A percentile compares a stretch with the other conserved stretches of the same genome.
Conservation (phyloP, 805 yeast species). For the Candida mattraensis region DNA sequence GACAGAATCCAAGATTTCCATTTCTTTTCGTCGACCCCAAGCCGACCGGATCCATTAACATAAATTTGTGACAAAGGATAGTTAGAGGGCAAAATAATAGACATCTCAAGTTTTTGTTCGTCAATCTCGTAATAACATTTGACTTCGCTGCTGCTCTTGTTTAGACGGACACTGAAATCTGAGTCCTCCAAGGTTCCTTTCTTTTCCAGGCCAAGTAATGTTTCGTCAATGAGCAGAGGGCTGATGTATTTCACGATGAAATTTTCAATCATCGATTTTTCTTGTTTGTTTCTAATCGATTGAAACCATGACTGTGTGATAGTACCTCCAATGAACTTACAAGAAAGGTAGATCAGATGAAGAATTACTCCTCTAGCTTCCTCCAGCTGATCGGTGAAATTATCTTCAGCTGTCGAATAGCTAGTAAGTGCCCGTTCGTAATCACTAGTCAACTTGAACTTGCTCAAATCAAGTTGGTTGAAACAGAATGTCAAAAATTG, state of each 20-base stretch:
- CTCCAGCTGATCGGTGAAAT: conserved; percentile 21
- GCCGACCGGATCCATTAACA: conserved; percentile 74
- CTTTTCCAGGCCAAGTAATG: conserved; percentile 41
- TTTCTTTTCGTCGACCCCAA: conserved; percentile 88
- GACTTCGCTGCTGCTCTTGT: conserved; percentile 62
- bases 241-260: conserved; percentile 64
- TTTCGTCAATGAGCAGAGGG: conserved; percentile 58
- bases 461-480: conserved; percentile 46
- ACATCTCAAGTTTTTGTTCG: conserved; percentile 82
- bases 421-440: conserved; percentile 30
- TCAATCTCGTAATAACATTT: conserved; percentile 75
- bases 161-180: conserved; percentile 59
- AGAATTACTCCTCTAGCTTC: conserved; percentile 44
- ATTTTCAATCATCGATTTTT: conserved; percentile 58
- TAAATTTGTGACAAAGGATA: conserved; percentile 77
- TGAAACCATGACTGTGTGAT: conserved; percentile 67
- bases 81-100: conserved; percentile 66
- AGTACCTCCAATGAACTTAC: conserved; percentile 59
- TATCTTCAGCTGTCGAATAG: conserved; percentile 17
- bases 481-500: conserved; percentile 54
- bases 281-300: conserved; percentile 64
- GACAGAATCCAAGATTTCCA: conserved; percentile 96
- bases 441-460: conserved; percentile 19
- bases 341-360: conserved; percentile 51
- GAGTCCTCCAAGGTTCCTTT: conserved; percentile 35